Base-by-base conservation (phyloP, 495 filamentous ascomycete genomes). In the Terfezia claveryi region DNA sequence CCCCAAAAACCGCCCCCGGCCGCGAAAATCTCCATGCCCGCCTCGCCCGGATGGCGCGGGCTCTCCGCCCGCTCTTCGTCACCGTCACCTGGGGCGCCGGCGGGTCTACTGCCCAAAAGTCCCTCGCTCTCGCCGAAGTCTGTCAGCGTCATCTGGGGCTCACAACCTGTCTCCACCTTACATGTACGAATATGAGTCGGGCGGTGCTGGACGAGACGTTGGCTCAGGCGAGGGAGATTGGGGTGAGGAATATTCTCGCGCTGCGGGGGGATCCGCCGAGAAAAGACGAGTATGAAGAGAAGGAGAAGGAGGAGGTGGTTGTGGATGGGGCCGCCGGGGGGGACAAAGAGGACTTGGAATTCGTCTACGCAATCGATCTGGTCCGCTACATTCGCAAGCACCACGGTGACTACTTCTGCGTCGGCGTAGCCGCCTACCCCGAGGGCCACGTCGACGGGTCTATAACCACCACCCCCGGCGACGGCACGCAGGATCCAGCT, bases 51-150 rank as follows among this genome's bases (percentile, higher is more conserved):
- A 96, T 98, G 91, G 80, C 89, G 27, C 77, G 80, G 56, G 86
- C 85, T 5, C 73, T 98, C 49, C 82, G 83, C 3, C 91, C 91
- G 50, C 74, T 96, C 32, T 98, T 98, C 65, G 85, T 98, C 44
- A 96, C 85, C 54, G 87, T 98, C 52, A 98, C 91, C 52, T 98
- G 91, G 91, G 92, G 92, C 54, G 91, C 91, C 53, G 91, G 91
- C 56, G 91, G 92, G 51, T 87, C 81, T 60, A 98, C 91, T 1
- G 81, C 86, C 8, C 74, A 76, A 54, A 87, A 93, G 71, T 91
- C 85, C 36, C 78, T 98, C 49, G 87, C 95, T 67, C 74, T 98
- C 57, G 91, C 92, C 50, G 92, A 95, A 70, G 80, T 95, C 61
- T 95, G 88, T 67, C 91, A 96, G 69, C 72, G 86, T 23, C 84